These are phyloP conservation scores for Crithidia expoeki DNA, from an alignment of 208 protist genomes.

Conservation along the genomic window DNA sequence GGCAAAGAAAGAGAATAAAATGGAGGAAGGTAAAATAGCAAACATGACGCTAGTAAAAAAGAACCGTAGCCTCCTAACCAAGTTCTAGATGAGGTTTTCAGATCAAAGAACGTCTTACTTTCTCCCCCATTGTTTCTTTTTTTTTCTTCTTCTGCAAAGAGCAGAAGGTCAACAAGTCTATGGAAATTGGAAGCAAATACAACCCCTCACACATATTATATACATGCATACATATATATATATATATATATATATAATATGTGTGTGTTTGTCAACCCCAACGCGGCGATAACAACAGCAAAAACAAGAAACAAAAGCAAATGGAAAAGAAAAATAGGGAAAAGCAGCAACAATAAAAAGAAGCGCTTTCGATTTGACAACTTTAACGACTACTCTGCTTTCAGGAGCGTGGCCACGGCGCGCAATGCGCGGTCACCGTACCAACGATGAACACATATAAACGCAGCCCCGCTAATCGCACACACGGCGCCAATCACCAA, in stretches of 20 bases:
- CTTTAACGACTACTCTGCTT: conserved; percentile 29
- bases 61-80: no score
- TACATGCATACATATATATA: neutral
- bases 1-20: no score
- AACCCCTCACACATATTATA: neutral
- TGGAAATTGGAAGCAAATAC: no score
- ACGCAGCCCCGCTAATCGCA: conserved; percentile 73
- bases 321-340: neutral
- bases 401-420: conserved; percentile 45
- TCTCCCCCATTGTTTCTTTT: neutral
- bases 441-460: conserved; percentile 51
- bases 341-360: neutral
- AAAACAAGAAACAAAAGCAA: neutral
- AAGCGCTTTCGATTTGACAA: no score
- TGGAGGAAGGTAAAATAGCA: no score
- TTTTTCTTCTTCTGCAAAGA: neutral
- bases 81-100: no score
- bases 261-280: neutral
- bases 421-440: conserved; percentile 45
- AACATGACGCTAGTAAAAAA: no score
- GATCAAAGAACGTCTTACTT: neutral
- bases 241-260: neutral
- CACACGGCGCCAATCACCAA: conserved; percentile 89
- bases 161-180: no score
- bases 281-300: neutral